Evolutionary conservation across 768 basidiomycete species (phyloP).

Genomic region (Trametes meyenii): DNA sequence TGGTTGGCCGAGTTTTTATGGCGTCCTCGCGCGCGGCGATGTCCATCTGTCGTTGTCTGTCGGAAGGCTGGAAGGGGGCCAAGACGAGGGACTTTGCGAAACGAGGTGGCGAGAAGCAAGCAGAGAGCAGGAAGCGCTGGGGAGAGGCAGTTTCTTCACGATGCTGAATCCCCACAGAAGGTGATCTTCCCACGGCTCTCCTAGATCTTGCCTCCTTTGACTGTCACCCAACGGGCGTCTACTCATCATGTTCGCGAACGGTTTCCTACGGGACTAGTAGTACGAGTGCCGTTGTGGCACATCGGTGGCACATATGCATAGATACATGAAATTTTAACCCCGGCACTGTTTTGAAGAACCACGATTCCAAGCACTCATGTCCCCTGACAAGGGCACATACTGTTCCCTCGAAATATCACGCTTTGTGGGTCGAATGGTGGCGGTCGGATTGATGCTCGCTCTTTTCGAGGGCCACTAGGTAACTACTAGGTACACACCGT

Average conservation of each 20-base stretch:
- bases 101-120: background rate
- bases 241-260: background rate
- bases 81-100: background rate
- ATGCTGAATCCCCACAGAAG: background rate
- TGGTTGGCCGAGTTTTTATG: background rate
- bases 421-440: too few species aligned
- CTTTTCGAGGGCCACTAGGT: too few species aligned
- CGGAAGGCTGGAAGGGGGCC: background rate
- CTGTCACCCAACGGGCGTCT: background rate
- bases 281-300: too few species aligned
- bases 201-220: background rate
- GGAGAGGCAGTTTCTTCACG: background rate
- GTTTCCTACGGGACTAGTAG: background rate
- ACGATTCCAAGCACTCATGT: too few species aligned
- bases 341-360: too few species aligned
- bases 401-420: too few species aligned
- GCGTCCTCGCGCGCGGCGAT: too few species aligned
- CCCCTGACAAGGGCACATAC: too few species aligned
- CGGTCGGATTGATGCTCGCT: too few species aligned
- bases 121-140: background rate
- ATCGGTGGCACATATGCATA: too few species aligned
- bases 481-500: too few species aligned
- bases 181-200: slow-evolving; percentile 5
- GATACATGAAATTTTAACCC: too few species aligned
- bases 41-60: background rate